These are phyloP conservation scores for Hamamelis virginiana DNA, from an alignment of 164 flowering plant species.

Conservation along the genomic window DNA sequence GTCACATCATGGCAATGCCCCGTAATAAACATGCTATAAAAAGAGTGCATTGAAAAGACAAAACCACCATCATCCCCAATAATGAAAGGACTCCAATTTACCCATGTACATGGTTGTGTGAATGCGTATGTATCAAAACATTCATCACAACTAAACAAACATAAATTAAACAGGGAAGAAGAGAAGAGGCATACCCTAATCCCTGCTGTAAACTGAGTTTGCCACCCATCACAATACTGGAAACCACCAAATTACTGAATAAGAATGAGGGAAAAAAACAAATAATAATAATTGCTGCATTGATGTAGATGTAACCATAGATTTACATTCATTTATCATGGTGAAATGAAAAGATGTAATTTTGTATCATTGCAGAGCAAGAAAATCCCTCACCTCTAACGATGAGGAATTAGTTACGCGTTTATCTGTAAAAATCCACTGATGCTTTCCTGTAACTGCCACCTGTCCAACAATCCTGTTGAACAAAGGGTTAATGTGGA, in stretches of 20 bases:
- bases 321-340: no score
- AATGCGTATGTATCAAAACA: background rate
- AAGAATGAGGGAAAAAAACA: background rate
- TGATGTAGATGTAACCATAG: background rate
- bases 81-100: no score
- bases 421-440: conserved; percentile 60
- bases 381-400: conserved; percentile 42
- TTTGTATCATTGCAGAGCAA: background rate
- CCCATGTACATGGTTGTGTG: background rate
- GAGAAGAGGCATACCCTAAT: conserved; percentile 47
- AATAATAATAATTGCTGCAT: background rate
- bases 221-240: conserved; percentile 60
- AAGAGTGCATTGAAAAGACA: background rate
- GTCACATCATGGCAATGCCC: background rate
- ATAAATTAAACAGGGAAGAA: background rate
- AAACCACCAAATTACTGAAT: conserved; percentile 5
- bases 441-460: conserved; percentile 67
- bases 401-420: conserved; percentile 30
- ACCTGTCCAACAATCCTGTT: conserved; percentile 77
- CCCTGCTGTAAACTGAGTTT: conserved; percentile 68
- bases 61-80: background rate
- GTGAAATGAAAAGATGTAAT: background rate
- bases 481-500: conserved; percentile 10
- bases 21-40: background rate
- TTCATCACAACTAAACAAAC: background rate